A percentile compares a stretch with the other conserved stretches of the same genome.
Conservation (phyloP, 116 monocot genomes). For the Trichopus zeylanicus region DNA sequence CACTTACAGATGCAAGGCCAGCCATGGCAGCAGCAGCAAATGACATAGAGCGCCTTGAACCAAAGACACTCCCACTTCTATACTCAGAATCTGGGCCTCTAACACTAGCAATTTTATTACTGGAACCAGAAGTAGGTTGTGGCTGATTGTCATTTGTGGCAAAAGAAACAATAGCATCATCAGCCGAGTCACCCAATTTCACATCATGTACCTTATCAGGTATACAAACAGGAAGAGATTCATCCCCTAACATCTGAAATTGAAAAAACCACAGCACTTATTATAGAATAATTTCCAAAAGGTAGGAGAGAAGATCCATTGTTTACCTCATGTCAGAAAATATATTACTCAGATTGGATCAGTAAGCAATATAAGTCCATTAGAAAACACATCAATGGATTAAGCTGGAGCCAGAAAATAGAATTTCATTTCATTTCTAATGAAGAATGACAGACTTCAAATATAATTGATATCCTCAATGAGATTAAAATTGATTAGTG, state of each 20-base stretch:
- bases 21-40: constrained; percentile 99
- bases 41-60: constrained; percentile 90
- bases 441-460: not conserved
- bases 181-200: constrained; percentile 68
- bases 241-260: constrained; percentile 64
- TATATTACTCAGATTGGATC: not conserved
- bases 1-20: constrained; percentile 77
- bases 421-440: not conserved
- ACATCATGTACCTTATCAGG: constrained; percentile 94
- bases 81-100: constrained; percentile 53
- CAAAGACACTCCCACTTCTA: constrained; percentile 48
- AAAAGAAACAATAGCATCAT: constrained; percentile 47
- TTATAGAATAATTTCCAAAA: too few species aligned
- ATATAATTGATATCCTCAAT: not conserved
- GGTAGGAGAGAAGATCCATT: not conserved
- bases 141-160: constrained; percentile 49
- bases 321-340: not conserved
- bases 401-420: not conserved
- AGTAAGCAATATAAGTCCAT: not conserved
- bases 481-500: not conserved
- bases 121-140: constrained; percentile 54
- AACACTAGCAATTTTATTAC: constrained; percentile 25
- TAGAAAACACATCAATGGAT: not conserved
- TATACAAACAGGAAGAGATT: constrained; percentile 66
- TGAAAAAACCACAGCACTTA: not conserved